Percentiles rank a stretch among this genome's conserved stretches.
phyloP scores from a whole-genome alignment of 352 stramenopile genomes.

The Halophytophthora polymorphica region DNA sequence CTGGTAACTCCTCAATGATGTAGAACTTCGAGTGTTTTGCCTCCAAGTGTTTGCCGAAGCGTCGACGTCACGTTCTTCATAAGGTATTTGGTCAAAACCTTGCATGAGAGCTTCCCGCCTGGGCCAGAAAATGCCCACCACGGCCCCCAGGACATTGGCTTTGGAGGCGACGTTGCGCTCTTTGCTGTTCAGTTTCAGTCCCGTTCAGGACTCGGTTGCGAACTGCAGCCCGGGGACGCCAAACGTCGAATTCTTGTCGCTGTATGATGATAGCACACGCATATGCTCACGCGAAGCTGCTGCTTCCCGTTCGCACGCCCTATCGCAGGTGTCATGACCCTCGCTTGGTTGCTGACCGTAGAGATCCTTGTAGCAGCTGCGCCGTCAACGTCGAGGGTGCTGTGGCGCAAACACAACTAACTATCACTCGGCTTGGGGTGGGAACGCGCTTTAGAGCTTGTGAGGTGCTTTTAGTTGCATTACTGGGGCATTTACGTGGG shows the following conservation, averaged over 20 bases:
- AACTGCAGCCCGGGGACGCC: constrained; percentile 35
- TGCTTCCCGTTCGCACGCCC: not conserved
- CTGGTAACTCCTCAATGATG: no score
- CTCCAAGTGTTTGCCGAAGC: constrained; percentile 28
- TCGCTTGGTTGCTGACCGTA: no score
- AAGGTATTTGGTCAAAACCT: constrained; percentile 45
- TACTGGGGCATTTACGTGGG: no score
- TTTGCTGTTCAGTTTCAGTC: constrained; percentile 57
- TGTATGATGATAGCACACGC: not conserved
- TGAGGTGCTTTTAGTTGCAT: no score
- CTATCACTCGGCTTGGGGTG: no score
- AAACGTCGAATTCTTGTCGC: constrained; percentile 4
- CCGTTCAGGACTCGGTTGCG: constrained; percentile 51
- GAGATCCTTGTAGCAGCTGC: no score
- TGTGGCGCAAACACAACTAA: not conserved
- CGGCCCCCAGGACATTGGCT: constrained; percentile 39
- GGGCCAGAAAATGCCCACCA: constrained; percentile 62
- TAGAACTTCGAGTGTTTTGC: constrained; percentile 20
- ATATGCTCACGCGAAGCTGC: not conserved
- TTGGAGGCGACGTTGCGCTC: constrained; percentile 35
- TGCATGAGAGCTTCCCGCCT: constrained; percentile 42
- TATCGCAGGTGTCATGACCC: no score
- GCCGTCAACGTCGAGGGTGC: no score
- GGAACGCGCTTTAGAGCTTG: no score
- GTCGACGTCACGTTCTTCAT: constrained; percentile 29